These are phyloP conservation scores for Collybia sordida DNA, from an alignment of 768 basidiomycete species.

Conservation along the genomic window DNA sequence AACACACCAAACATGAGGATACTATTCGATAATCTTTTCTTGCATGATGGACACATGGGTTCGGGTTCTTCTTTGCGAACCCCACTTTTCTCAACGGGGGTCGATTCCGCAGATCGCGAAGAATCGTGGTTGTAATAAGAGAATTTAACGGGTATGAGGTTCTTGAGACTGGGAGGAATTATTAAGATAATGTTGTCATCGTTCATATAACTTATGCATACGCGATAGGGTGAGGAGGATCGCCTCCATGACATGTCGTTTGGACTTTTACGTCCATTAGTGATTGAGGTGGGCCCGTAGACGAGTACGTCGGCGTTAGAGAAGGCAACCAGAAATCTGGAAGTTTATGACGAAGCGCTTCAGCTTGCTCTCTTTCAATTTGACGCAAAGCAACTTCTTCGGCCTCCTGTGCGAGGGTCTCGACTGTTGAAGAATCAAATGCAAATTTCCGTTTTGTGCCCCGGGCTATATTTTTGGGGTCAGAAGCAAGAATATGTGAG, in stretches of 20 bases:
- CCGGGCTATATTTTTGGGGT: slow-evolving; percentile 35
- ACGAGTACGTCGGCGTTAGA: slow-evolving; percentile 78
- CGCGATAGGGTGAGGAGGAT: slow-evolving; percentile 76
- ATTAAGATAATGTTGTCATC: not conserved
- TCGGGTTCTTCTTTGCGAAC: slow-evolving; percentile 53
- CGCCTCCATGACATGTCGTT: slow-evolving; percentile 84
- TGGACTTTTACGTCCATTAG: slow-evolving; percentile 82
- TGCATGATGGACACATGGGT: slow-evolving; percentile 87
- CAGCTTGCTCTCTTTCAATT: slow-evolving; percentile 85
- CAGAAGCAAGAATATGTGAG: not conserved
- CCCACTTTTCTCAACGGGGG: slow-evolving; percentile 32
- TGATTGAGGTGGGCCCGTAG: slow-evolving; percentile 60
- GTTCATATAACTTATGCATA: slow-evolving; percentile 32
- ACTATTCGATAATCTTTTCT: slow-evolving; percentile 80
- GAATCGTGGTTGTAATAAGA: slow-evolving; percentile 45
- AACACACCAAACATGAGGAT: slow-evolving; percentile 65
- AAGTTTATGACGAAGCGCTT: slow-evolving; percentile 81
- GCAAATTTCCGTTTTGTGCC: slow-evolving; percentile 84
- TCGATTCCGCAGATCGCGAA: slow-evolving; percentile 36
- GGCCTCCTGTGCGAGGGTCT: slow-evolving; percentile 72
- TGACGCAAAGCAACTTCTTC: slow-evolving; percentile 84
- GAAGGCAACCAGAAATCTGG: slow-evolving; percentile 98
- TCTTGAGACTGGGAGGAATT: slow-evolving; percentile 64
- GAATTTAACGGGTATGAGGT: slow-evolving; percentile 80
- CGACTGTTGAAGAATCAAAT: slow-evolving; percentile 72